Evolutionary conservation across 805 yeast species (phyloP).

Genomic region (Yarrowia hollandica): DNA sequence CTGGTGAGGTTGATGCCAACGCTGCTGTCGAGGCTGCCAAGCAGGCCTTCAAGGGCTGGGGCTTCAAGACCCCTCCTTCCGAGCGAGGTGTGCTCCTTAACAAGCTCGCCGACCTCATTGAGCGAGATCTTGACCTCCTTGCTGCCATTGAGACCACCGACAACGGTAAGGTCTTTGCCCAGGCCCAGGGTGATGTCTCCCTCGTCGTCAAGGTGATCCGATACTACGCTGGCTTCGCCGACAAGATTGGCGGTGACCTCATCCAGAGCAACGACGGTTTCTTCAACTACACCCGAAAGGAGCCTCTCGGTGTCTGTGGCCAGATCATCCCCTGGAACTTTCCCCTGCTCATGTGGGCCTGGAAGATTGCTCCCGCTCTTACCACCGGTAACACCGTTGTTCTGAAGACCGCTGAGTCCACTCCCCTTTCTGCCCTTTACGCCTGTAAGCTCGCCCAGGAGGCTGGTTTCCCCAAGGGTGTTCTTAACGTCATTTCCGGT

Average conservation of each 20-base stretch:
- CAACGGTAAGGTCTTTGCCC: conserved; percentile 70
- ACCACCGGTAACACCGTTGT: conserved; percentile 77
- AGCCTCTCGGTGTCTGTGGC: conserved; percentile 67
- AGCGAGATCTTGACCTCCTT: conserved; percentile 65
- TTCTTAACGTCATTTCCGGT: conserved; percentile 69
- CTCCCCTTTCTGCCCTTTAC: conserved; percentile 67
- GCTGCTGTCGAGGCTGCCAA: conserved; percentile 79
- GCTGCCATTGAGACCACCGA: conserved; percentile 86
- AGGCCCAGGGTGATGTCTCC: conserved; percentile 50
- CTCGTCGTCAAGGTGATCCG: conserved; percentile 57
- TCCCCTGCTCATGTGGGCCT: conserved; percentile 71
- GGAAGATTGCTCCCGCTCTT: conserved; percentile 83
- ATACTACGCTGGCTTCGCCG: conserved; percentile 76
- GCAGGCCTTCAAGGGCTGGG: conserved; percentile 77
- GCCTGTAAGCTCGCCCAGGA: conserved; percentile 58
- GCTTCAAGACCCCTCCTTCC: conserved; percentile 57
- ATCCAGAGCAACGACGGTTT: conserved; percentile 59
- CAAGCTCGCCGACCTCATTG: conserved; percentile 79
- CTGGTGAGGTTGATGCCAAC: conserved; percentile 73
- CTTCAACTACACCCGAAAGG: conserved; percentile 67
- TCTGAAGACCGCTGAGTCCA: conserved; percentile 72
- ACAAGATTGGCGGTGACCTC: conserved; percentile 55
- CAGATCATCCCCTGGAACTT: conserved; percentile 75
- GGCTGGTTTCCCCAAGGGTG: conserved; percentile 79
- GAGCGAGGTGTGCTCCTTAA: conserved; percentile 59